phyloP scores from a whole-genome alignment of 108 stramenopile species.

The Cyclotella baltica region DNA sequence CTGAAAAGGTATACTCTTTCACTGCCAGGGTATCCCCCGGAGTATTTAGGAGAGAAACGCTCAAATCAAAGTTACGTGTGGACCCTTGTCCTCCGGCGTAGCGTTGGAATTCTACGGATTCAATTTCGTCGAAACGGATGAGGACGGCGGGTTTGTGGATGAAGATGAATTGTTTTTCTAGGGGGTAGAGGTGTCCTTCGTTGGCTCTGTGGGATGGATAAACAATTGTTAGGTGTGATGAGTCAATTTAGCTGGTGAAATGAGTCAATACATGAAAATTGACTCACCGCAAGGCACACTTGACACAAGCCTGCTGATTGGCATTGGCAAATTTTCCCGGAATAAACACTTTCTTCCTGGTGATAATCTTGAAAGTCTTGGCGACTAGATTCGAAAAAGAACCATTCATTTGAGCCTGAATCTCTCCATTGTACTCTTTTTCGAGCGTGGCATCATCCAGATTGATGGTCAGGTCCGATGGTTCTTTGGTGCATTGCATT shows the following conservation, averaged over 20 bases:
- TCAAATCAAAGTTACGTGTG: conserved; percentile 94
- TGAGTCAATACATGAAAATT: not conserved
- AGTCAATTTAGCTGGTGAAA: not conserved
- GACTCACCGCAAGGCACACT: conserved; percentile 80
- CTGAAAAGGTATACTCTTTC: conserved; percentile 89
- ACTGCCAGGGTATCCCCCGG: conserved; percentile 58
- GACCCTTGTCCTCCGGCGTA: conserved; percentile 91
- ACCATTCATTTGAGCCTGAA: conserved; percentile 92
- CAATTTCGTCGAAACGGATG: conserved; percentile 97
- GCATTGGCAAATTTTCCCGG: conserved; percentile 92
- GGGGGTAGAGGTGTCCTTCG: conserved; percentile 97
- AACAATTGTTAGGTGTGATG: not conserved
- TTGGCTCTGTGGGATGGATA: too few relatives aligned
- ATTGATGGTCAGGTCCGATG: conserved; percentile 87
- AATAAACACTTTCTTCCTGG: conserved; percentile 97
- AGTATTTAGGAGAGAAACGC: conserved; percentile 73
- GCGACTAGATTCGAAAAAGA: conserved; percentile 96
- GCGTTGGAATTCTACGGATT: conserved; percentile 96
- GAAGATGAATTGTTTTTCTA: conserved; percentile 99
- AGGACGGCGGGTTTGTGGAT: conserved; percentile 99
- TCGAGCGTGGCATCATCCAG: conserved; percentile 92
- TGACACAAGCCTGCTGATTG: conserved; percentile 87
- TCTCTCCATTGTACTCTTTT: conserved; percentile 89
- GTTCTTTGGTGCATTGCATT: conserved; percentile 88
- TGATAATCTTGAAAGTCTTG: conserved; percentile 97